Percentiles rank a stretch among this genome's conserved stretches.
Evolutionary conservation across 1,284 basidiomycete species (phyloP).

Genomic region (Papiliotrema terrestris): DNA sequence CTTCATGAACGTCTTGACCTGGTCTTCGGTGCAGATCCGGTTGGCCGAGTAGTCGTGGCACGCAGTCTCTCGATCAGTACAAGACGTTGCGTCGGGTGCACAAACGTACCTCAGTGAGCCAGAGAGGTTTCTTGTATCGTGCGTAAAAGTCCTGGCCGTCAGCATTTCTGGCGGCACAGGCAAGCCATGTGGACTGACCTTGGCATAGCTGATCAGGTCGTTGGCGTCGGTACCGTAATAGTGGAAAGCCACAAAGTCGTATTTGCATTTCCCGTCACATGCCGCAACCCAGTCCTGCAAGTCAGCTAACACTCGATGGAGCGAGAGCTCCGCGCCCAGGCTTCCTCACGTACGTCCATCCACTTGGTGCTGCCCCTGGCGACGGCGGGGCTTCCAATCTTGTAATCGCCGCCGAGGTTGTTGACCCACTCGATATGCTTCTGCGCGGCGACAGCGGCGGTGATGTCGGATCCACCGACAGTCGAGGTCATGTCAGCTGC

Average conservation of each 20-base stretch:
- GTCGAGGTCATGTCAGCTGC: conserved; percentile 12
- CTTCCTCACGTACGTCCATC: conserved; percentile 24
- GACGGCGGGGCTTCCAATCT: conserved; percentile 34
- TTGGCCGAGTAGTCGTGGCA: conserved; percentile 21
- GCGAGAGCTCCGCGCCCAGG: too few species aligned
- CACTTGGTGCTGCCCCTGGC: conserved; percentile 32
- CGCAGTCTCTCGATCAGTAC: conserved; percentile 1
- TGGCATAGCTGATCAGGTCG: conserved; percentile 29
- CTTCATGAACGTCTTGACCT: conserved; percentile 30
- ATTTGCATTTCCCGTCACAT: conserved; percentile 32
- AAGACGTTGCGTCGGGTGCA: neutral
- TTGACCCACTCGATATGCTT: conserved; percentile 28
- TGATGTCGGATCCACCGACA: conserved; percentile 24
- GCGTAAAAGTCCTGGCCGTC: conserved; percentile 11
- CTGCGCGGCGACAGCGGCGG: conserved; percentile 18
- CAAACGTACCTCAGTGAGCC: conserved; percentile 27
- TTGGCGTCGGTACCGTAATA: conserved; percentile 33
- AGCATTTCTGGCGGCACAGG: neutral
- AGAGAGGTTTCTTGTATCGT: conserved; percentile 28
- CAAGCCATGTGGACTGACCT: conserved; percentile 9
- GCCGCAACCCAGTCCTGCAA: conserved; percentile 24
- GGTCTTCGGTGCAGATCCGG: conserved; percentile 18
- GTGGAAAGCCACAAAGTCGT: conserved; percentile 38
- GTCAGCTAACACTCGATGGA: neutral
- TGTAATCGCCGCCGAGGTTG: conserved; percentile 16